Evolutionary conservation across 352 stramenopile genomes (phyloP).

Genomic region (Globisporangium echinulatum): DNA sequence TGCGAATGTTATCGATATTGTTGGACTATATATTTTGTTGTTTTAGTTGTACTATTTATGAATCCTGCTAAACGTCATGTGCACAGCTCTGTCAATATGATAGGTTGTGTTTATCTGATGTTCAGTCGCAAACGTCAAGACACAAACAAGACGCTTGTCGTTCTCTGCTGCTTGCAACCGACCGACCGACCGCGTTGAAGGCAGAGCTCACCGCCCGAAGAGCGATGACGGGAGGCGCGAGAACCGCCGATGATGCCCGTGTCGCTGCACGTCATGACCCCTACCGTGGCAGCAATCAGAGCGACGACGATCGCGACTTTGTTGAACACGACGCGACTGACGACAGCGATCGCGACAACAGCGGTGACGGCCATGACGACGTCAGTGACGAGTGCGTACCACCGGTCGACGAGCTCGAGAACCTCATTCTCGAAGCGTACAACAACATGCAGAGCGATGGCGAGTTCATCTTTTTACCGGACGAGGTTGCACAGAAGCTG

Average conservation of each 20-base stretch:
- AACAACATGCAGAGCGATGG: conserved; percentile 81
- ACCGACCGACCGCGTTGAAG: no score
- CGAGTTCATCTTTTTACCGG: conserved; percentile 69
- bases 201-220: no score
- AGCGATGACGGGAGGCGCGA: not conserved
- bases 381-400: conserved; percentile 6
- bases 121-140: no score
- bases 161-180: no score
- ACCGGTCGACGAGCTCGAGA: conserved; percentile 46
- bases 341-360: not conserved
- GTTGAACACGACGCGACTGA: not conserved
- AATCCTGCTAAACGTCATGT: no score
- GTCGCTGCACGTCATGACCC: not conserved
- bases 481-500: conserved; percentile 59
- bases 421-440: conserved; percentile 75
- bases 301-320: not conserved
- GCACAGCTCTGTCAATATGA: no score
- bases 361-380: not conserved
- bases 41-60: no score
- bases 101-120: no score
- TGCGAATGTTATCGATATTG: no score
- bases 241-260: not conserved
- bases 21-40: no score
- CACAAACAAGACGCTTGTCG: no score
- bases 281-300: not conserved